phyloP scores from a whole-genome alignment of 805 yeast genomes.

The Saturnispora quitensis region DNA sequence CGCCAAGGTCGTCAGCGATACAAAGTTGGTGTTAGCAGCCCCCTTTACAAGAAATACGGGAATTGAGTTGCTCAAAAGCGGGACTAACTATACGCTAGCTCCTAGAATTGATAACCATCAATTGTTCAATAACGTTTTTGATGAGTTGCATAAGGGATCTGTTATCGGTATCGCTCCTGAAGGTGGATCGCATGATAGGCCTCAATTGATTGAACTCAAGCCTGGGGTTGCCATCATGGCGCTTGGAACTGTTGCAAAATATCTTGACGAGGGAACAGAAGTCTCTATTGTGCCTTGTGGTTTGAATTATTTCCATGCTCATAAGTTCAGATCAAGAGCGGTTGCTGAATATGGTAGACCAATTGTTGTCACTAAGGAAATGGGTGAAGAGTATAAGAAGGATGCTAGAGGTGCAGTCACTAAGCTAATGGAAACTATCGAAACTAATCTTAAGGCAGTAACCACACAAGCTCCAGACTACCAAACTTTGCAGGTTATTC shows the following conservation, averaged over 20 bases:
- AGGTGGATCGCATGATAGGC: constrained; percentile 97
- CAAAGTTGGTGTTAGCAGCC: constrained; percentile 54
- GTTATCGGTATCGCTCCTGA: constrained; percentile 93
- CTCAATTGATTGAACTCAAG: constrained; percentile 82
- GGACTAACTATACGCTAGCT: constrained; percentile 59
- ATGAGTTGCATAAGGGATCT: constrained; percentile 60
- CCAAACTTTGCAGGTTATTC: constrained; percentile 83
- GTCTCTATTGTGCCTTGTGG: constrained; percentile 93
- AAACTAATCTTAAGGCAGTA: constrained; percentile 66
- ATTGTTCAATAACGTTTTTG: constrained; percentile 75
- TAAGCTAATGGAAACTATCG: constrained; percentile 53
- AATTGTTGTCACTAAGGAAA: constrained; percentile 48
- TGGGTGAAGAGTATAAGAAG: constrained; percentile 56
- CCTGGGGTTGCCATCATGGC: constrained; percentile 99
- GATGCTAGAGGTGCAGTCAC: constrained; percentile 64
- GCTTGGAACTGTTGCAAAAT: constrained; percentile 72
- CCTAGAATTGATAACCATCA: constrained; percentile 72
- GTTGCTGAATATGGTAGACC: constrained; percentile 92
- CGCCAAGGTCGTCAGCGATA: constrained; percentile 58
- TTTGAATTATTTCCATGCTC: constrained; percentile 92
- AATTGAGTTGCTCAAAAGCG: constrained; percentile 36
- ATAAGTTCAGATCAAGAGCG: constrained; percentile 90
- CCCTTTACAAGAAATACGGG: constrained; percentile 55
- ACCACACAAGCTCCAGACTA: constrained; percentile 82
- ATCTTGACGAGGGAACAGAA: constrained; percentile 43